phyloP scores from a whole-genome alignment of 108 stramenopile genomes.

The Cyclostephanos invisitatus region DNA sequence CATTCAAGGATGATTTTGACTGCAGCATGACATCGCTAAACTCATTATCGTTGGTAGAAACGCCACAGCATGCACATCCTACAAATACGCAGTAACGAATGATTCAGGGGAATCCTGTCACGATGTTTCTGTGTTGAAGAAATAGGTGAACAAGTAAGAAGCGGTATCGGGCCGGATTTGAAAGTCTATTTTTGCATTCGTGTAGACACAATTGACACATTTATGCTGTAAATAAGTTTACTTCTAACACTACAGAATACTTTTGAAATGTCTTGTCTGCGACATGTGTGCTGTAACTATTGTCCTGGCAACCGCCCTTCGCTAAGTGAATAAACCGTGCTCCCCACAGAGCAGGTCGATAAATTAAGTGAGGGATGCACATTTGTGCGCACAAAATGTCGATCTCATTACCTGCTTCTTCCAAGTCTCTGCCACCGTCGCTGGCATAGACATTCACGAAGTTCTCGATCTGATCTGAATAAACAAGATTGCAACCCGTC shows the following conservation, averaged over 20 bases:
- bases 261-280: slow-evolving; percentile 56
- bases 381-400: slow-evolving; percentile 52
- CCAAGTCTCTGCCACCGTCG: slow-evolving; percentile 7
- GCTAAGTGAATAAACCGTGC: slow-evolving; percentile 28
- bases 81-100: not conserved
- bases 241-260: slow-evolving; percentile 56
- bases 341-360: slow-evolving; percentile 38
- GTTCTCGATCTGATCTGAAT: slow-evolving; percentile 47
- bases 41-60: slow-evolving; percentile 26
- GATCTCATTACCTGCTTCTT: slow-evolving; percentile 22
- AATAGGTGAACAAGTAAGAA: too few relatives aligned
- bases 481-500: slow-evolving; percentile 54
- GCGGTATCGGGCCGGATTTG: too few relatives aligned
- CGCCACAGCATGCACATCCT: slow-evolving; percentile 6
- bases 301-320: slow-evolving; percentile 44
- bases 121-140: too few relatives aligned
- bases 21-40: slow-evolving; percentile 19
- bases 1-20: not conserved
- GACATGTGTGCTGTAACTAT: slow-evolving; percentile 47
- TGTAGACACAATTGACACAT: not conserved
- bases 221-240: slow-evolving; percentile 24
- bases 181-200: too few relatives aligned
- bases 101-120: not conserved
- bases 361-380: slow-evolving; percentile 52
- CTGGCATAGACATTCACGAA: slow-evolving; percentile 27